Base-by-base conservation (phyloP, 2,329 filamentous ascomycete genomes). In the Colletotrichum lupini region DNA sequence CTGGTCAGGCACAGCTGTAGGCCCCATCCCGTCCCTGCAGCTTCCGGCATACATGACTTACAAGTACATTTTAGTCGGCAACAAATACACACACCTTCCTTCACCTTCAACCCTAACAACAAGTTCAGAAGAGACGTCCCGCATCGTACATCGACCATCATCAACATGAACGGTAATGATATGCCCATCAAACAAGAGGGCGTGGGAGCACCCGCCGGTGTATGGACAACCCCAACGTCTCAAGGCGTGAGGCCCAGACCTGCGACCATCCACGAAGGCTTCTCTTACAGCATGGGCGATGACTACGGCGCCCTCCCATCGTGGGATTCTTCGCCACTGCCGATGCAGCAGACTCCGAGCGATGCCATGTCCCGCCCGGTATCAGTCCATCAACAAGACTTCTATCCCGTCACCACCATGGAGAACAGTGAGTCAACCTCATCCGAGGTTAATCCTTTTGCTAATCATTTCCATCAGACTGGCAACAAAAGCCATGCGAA, bases 231-330 rank as follows among this genome's bases (percentile, higher is more conserved):
- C 62, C 87, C 89, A 9, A 85, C 84, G 14, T 83, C 88, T 53
- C 86, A 88, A 67, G 81, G 85, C 72, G 80, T 85, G 76, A 85
- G 87, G 74, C 87, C 87, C 59, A 86, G 89, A 52, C 89, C 90
- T 67, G 87, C 87, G 56, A 90, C 89, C 52, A 90, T 91, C 70
- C 89, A 91, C 76, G 89, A 91, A 78, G 88, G 87, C 64, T 91
- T 91, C 78, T 88, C 88, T 22, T 92, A 89, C 81, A 89, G 87
- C 77, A 82, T 89, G 74, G 84, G 85, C 46, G 88, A 90, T 74
- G 86, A 88, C 57, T 89, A 86, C 75, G 83, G 84, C 58, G 83
- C 85, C 5, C 79, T 91, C 58, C 84, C 87, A 19, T 85, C 88
- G 3, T 92, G 90, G 90, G 89, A 91, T 77, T 84, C 89, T 28